Base-by-base conservation (phyloP, 1,284 basidiomycete genomes). In the Coriolopsis trogii region DNA sequence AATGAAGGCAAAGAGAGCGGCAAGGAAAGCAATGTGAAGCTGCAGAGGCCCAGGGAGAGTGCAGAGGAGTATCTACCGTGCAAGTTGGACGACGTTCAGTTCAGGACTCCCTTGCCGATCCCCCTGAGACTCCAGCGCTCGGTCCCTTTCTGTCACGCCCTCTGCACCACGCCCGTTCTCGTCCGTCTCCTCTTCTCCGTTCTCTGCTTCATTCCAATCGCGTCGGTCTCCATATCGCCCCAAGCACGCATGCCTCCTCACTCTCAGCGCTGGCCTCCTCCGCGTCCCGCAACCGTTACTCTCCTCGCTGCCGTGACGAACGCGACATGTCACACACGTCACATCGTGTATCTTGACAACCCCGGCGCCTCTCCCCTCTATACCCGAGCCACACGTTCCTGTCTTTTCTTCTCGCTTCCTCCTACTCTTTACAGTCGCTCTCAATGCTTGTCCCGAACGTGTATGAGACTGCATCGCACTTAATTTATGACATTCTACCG, bases 81-180 rank as follows among this genome's bases (percentile, higher is more conserved):
- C 56, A 55, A 58, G 56, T 55, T 58, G 56, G 53, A 47, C 25
- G 51, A 48, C 44, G 52, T 54, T 49, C 34, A 23, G 49, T 26
- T 49, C 25, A 46, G 50, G 37, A 43, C 18, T 38, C 31, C 34
- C 24, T 15, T 8, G 23, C 16, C 36, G 23, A 9, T 20, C 31
- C 30, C 16, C 49, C 29, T 29, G 39, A 28, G 33, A 36, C 41
- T 26, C 36, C 33, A 41, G 12, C 46, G 15, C 40, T 26, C 15
- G 38, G 23, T 34, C 38, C 39, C 45, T n/a, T n/a, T n/a, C 45
- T 33, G 40, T 38, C 45, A 43, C 40, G 38, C 30, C 30, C 33
- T 37, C 18, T 15, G 30, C 42, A 15, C 40, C 2, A 2, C 6
- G 4, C 3, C 23, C 24, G 23, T 26, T 41, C 30, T 31, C 37